phyloP scores from a whole-genome alignment of 1,284 basidiomycete genomes.

The Phellinidium pouzarii region DNA sequence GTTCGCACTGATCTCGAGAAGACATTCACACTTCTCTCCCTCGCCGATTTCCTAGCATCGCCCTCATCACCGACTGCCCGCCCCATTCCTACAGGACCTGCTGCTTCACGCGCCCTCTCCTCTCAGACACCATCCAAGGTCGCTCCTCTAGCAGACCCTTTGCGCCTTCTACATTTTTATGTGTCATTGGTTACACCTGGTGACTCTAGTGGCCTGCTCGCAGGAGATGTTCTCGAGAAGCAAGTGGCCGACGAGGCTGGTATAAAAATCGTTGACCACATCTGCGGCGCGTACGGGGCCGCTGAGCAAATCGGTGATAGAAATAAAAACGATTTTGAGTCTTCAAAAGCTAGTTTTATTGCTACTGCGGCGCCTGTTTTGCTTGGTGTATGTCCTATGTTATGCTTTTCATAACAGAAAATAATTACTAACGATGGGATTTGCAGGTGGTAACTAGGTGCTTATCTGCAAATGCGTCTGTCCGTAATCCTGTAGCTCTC shows the following conservation, averaged over 20 bases:
- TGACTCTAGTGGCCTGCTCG: not conserved
- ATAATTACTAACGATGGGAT: not conserved
- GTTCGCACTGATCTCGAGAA: not conserved
- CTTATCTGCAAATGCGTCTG: not conserved
- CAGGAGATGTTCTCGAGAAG: not conserved
- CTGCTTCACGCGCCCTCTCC: not conserved
- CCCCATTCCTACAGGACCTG: not conserved
- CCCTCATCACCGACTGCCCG: not conserved
- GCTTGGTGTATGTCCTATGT: not conserved
- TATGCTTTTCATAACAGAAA: not conserved
- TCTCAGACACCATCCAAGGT: not conserved
- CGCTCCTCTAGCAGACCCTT: not conserved
- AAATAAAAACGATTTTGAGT: not conserved
- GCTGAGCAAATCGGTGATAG: not conserved
- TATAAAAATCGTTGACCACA: not conserved
- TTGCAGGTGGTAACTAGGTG: not conserved
- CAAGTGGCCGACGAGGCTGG: not conserved
- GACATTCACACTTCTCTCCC: not conserved
- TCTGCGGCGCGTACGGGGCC: not conserved
- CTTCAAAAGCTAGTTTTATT: not conserved
- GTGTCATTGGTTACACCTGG: not conserved
- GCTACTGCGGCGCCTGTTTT: not conserved
- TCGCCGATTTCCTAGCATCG: not conserved
- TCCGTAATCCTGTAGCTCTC: not conserved
- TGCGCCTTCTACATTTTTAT: not conserved